Percentiles rank a stretch among this genome's conserved stretches.
phyloP scores from a whole-genome alignment of 192 early-diverging fungal species.

The Dispira simplex region DNA sequence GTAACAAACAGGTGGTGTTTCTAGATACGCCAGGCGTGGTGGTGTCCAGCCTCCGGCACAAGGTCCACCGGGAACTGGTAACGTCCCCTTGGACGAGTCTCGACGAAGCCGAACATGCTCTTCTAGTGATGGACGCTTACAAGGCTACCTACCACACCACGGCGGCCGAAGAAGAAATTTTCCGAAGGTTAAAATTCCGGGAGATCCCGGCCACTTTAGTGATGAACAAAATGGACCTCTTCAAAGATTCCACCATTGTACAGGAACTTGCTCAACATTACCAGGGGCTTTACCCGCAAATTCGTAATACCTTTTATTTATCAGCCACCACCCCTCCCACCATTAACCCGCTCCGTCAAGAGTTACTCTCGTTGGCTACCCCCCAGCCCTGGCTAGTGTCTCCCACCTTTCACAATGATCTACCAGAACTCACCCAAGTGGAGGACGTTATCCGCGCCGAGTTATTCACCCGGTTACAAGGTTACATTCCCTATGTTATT shows the following conservation, averaged over 20 bases:
- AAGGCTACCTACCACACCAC: conserved; percentile 19
- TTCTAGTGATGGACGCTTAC: conserved; percentile 35
- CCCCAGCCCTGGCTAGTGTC: conserved; percentile 35
- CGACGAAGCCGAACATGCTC: conserved; percentile 33
- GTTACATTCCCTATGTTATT: conserved; percentile 35
- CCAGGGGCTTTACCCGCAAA: conserved; percentile 17
- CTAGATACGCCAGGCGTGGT: conserved; percentile 46
- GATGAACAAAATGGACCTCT: conserved; percentile 40
- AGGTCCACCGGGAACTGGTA: conserved; percentile 30
- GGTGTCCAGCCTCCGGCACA: conserved; percentile 21
- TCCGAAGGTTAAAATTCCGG: conserved; percentile 22
- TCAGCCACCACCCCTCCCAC: conserved; percentile 15
- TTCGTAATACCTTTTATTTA: conserved; percentile 19
- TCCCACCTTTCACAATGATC: conserved; percentile 26
- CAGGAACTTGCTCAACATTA: conserved; percentile 18
- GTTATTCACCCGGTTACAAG: conserved; percentile 30
- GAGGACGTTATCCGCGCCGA: conserved; percentile 43
- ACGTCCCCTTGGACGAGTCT: conserved; percentile 42
- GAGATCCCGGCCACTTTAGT: conserved; percentile 31
- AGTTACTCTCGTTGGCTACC: conserved; percentile 11
- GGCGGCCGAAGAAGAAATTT: conserved; percentile 27
- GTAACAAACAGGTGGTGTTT: conserved; percentile 40
- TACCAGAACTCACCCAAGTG: conserved; percentile 32
- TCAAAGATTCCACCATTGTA: conserved; percentile 13
- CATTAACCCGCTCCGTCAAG: conserved; percentile 16